These are phyloP conservation scores for Blastosporella zonata DNA, from an alignment of 1,284 basidiomycete genomes.

Conservation along the genomic window DNA sequence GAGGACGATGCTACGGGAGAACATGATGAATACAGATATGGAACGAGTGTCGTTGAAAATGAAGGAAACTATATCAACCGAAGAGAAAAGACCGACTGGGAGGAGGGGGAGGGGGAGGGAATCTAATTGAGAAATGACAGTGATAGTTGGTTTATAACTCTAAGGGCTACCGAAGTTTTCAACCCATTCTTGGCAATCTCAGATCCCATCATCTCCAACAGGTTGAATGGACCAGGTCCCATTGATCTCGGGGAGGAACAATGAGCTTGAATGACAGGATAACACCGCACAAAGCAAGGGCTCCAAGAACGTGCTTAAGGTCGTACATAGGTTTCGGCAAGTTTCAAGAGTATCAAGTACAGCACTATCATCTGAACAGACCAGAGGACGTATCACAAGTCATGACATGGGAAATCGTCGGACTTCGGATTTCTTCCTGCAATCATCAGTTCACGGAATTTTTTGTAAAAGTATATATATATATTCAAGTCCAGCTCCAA, in stretches of 20 bases:
- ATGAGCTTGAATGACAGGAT: neutral
- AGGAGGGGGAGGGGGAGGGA: constrained; percentile 1
- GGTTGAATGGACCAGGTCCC: neutral
- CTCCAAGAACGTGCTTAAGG: neutral
- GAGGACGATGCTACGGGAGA: constrained; percentile 18
- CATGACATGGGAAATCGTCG: too few relatives aligned
- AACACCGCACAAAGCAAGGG: neutral
- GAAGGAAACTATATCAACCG: constrained; percentile 12
- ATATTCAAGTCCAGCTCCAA: too few relatives aligned
- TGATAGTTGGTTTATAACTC: constrained; percentile 2
- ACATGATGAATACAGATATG: constrained; percentile 20
- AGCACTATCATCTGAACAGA: neutral
- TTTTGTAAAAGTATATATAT: too few relatives aligned
- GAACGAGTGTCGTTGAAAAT: constrained; percentile 16
- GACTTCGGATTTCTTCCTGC: too few relatives aligned
- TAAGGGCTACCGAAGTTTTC: constrained; percentile 8
- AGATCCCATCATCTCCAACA: constrained; percentile 1
- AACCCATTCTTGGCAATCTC: constrained; percentile 10
- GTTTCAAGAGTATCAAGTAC: too few relatives aligned
- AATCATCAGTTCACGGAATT: too few relatives aligned
- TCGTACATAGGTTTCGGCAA: too few relatives aligned
- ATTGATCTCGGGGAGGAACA: neutral
- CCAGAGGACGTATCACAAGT: neutral
- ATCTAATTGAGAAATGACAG: constrained; percentile 2
- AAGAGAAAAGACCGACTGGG: constrained; percentile 17